phyloP scores from a whole-genome alignment of 371 early-diverging fungal species.

The Mucor circinelloides region DNA sequence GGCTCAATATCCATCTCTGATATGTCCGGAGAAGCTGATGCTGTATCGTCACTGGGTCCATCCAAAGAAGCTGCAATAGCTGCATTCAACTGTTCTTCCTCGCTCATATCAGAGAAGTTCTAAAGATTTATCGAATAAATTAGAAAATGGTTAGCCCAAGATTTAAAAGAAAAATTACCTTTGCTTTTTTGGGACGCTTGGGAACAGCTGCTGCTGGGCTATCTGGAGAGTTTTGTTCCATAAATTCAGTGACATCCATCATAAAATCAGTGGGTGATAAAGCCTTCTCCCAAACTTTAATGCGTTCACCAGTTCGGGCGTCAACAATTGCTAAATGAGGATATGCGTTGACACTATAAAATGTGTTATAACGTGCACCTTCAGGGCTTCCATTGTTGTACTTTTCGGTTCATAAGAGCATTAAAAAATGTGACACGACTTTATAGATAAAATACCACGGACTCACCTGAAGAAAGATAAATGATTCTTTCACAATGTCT shows the following conservation, averaged over 20 bases:
- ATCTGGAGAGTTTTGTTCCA: constrained; percentile 34
- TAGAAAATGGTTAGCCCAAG: not conserved
- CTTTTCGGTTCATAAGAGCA: constrained; percentile 29
- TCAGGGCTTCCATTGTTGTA: constrained; percentile 67
- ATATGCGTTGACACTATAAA: constrained; percentile 70
- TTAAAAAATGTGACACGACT: not conserved
- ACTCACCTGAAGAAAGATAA: constrained; percentile 80
- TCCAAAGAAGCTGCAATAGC: constrained; percentile 79
- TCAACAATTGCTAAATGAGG: constrained; percentile 92
- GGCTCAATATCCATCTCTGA: not conserved
- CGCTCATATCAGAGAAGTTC: constrained; percentile 74
- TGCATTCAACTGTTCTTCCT: constrained; percentile 87
- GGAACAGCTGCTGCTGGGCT: constrained; percentile 15
- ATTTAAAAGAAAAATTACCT: constrained; percentile 15
- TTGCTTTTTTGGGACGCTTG: constrained; percentile 32
- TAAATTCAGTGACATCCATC: constrained; percentile 65
- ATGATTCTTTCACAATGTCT: constrained; percentile 76
- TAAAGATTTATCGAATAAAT: not conserved
- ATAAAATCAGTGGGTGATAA: constrained; percentile 65
- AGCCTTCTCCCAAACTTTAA: constrained; percentile 65
- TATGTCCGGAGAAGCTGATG: constrained; percentile 5
- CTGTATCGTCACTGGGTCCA: constrained; percentile 31
- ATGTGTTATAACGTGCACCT: constrained; percentile 70
- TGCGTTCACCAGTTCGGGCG: constrained; percentile 78
- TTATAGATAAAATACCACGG: not conserved